Base-by-base conservation (phyloP, 2,329 filamentous ascomycete genomes). In the Teratosphaeria destructans region DNA sequence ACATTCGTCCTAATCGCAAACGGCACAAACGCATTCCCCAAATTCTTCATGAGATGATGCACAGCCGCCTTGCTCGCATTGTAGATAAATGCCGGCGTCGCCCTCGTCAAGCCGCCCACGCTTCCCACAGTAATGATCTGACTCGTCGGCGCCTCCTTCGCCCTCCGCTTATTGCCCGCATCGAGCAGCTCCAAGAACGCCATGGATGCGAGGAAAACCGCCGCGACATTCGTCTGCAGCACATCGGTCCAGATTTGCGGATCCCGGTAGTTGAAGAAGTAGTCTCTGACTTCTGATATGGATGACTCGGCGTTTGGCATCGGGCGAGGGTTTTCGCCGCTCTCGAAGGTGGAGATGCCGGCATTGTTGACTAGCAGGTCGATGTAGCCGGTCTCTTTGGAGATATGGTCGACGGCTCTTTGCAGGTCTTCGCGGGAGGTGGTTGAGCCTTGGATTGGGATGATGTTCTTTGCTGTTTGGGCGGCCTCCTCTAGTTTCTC, bases 311-410 rank as follows among this genome's bases (percentile, higher is more conserved):
- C 54, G 5, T 64, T 71, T 39, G 73, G 75, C 56, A 74, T 67
- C 0, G 80, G 79, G 0, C 79, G 77, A 23, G 69, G 65, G 56
- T 71, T 65, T 47, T 70, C 68, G 11, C 59, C 61, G 53, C 60
- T 56, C 59, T 71, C 69, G 57, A 61, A 66, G 23, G 69, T 68
- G 5, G 69, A 69, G 59, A 78, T 71, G 29, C 81, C 80, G 16
- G 79, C 79, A 63, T 82, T 82, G 54, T 64, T 64, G 66, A 82
- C 73, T 0, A 82, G 70, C 27, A 82, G 74, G 64, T 83, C 79
- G 59, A 82, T 75, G 63, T 79, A 75, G 52, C 75, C 77, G 3
- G 67, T 67, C 29, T 81, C 75, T 7, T 68, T 62, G 5, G 73
- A 70, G 52, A 82, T 74, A 1, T 69, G 68, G n/a, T 72, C 69